Evolutionary conservation across 2,329 filamentous ascomycete species (phyloP).

Genomic region (Claviceps lovelessii): DNA sequence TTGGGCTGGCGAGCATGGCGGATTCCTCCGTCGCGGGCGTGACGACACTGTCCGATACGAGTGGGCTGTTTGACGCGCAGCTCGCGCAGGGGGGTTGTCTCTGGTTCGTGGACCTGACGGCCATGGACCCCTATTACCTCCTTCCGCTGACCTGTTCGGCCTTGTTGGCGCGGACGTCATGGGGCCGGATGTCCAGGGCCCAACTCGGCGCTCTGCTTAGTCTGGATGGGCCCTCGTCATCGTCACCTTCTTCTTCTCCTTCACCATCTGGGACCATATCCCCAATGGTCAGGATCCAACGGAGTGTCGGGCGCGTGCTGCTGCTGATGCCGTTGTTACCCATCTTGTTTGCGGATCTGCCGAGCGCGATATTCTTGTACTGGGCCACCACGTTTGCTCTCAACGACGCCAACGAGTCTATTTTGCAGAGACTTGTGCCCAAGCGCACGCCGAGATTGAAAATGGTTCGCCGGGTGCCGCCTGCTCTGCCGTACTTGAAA

Average conservation of each 20-base stretch:
- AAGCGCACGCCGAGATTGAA: conserved; percentile 8
- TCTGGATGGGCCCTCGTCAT: conserved; percentile 6
- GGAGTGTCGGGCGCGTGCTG: conserved; percentile 16
- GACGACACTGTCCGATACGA: conserved; percentile 11
- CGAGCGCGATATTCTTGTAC: conserved; percentile 27
- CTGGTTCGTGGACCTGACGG: conserved; percentile 42
- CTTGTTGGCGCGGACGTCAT: conserved; percentile 16
- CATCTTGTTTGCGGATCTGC: conserved; percentile 21
- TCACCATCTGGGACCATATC: conserved; percentile 6
- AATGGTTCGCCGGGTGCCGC: conserved; percentile 3
- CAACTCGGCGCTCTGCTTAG: conserved; percentile 15
- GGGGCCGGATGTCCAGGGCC: conserved; percentile 16
- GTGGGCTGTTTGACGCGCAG: conserved; percentile 20
- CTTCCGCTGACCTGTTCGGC: conserved; percentile 27
- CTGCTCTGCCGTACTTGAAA: conserved; percentile 12
- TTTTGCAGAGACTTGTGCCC: conserved; percentile 14
- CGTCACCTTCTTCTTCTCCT: too few relatives aligned
- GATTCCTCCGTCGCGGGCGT: not conserved
- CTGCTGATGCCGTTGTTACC: conserved; percentile 22
- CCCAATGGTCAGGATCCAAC: conserved; percentile 11
- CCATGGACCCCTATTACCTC: conserved; percentile 34
- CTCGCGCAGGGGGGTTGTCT: conserved; percentile 36
- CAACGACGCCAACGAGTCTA: conserved; percentile 18
- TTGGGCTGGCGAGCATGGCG: conserved; percentile 13
- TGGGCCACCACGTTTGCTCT: conserved; percentile 24